Conservation (phyloP, 2,329 filamentous ascomycete genomes). For the Verticillium nubilum region DNA sequence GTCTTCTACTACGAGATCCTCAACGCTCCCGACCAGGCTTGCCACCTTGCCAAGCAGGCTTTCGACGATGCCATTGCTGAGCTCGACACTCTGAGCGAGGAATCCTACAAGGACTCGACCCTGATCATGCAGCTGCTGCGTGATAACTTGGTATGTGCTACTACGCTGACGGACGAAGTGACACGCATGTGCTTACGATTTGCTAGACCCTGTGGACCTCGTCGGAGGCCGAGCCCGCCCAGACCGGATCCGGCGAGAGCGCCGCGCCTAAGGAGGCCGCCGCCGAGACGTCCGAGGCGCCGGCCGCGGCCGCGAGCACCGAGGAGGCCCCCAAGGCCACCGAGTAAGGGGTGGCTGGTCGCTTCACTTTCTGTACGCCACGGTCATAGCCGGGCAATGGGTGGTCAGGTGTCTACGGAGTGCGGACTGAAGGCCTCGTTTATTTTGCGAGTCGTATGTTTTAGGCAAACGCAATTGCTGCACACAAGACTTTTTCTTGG, state of each 20-base stretch:
- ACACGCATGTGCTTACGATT: neutral
- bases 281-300: constrained; percentile 49
- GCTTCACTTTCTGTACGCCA: constrained; percentile 20
- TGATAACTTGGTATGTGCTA: constrained; percentile 76
- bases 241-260: constrained; percentile 41
- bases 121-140: constrained; percentile 98
- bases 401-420: constrained; percentile 59
- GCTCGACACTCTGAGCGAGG: constrained; percentile 93
- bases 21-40: constrained; percentile 96
- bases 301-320: constrained; percentile 46
- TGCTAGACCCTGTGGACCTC: constrained; percentile 95
- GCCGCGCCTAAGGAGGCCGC: constrained; percentile 44
- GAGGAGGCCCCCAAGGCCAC: constrained; percentile 62
- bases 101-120: constrained; percentile 99
- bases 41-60: constrained; percentile 93
- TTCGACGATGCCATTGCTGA: constrained; percentile 98
- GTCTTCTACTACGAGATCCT: constrained; percentile 99
- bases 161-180: neutral
- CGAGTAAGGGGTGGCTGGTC: constrained; percentile 41
- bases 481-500: constrained; percentile 28
- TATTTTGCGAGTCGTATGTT: constrained; percentile 45
- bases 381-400: constrained; percentile 37
- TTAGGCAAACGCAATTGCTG: constrained; percentile 32
- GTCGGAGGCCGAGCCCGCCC: constrained; percentile 85
- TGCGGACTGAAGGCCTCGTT: constrained; percentile 52